Conservation (phyloP, 2,329 filamentous ascomycete species). For the Zymoseptoria ardabiliae region DNA sequence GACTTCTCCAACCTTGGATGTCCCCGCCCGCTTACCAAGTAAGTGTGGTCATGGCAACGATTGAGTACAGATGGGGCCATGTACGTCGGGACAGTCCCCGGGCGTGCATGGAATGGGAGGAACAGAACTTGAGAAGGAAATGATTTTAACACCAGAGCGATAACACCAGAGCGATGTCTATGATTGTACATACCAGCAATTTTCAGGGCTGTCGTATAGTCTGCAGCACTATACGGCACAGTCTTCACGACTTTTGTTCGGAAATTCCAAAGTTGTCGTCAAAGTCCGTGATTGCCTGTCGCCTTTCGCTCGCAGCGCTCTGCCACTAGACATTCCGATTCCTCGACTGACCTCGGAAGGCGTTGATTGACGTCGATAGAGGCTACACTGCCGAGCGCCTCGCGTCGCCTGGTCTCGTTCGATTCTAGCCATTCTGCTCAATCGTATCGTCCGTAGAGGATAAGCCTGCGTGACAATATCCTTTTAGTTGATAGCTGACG, state of each 20-base stretch:
- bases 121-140: background rate
- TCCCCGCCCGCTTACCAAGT: slow-evolving; percentile 19
- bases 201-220: background rate
- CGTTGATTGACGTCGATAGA: too few species aligned
- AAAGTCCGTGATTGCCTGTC: too few species aligned
- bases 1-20: slow-evolving; percentile 32
- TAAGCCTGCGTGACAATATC: too few species aligned
- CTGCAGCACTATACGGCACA: background rate
- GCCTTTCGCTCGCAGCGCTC: too few species aligned
- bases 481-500: too few species aligned
- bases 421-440: background rate
- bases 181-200: background rate
- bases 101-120: background rate
- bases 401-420: background rate
- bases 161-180: background rate
- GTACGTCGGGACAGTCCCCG: background rate
- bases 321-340: too few species aligned
- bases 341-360: too few species aligned
- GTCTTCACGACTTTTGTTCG: too few species aligned
- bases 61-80: background rate
- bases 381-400: too few species aligned
- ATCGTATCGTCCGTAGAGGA: too few species aligned
- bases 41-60: background rate
- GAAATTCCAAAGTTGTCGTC: too few species aligned
- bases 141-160: too few species aligned